phyloP scores from a whole-genome alignment of 768 basidiomycete genomes.

The Leccinum incarnatum region DNA sequence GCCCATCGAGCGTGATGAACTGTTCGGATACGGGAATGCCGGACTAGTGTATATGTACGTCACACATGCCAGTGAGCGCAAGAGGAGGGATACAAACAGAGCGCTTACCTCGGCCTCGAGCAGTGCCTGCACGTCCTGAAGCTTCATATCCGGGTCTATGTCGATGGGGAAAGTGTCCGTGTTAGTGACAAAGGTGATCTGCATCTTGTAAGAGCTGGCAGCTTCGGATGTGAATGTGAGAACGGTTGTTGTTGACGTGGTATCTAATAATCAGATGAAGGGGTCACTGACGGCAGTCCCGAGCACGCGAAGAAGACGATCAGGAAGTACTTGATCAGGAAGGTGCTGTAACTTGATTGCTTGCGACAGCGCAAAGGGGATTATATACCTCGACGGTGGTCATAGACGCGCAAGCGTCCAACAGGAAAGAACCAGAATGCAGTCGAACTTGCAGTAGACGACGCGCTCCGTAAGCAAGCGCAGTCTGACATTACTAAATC shows the following conservation, averaged over 20 bases:
- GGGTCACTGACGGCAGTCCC: background rate
- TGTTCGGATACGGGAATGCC: slow-evolving; percentile 72
- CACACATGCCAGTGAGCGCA: background rate
- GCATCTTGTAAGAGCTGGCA: slow-evolving; percentile 37
- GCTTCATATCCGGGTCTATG: slow-evolving; percentile 86
- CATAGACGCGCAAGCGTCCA: slow-evolving; percentile 18
- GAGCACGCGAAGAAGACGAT: slow-evolving; percentile 1
- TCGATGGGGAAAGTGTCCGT: slow-evolving; percentile 66
- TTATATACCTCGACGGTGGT: slow-evolving; percentile 14
- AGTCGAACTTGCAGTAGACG: slow-evolving; percentile 17
- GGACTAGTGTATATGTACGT: slow-evolving; percentile 48
- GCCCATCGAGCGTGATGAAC: slow-evolving; percentile 62
- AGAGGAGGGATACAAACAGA: background rate
- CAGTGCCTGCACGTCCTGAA: slow-evolving; percentile 90
- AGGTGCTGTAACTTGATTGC: slow-evolving; percentile 14
- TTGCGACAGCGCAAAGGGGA: background rate
- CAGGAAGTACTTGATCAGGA: slow-evolving; percentile 25
- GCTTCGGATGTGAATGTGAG: slow-evolving; percentile 2
- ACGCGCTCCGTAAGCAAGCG: slow-evolving; percentile 18
- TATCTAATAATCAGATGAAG: slow-evolving; percentile 8
- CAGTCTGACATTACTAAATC: slow-evolving; percentile 8
- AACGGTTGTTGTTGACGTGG: background rate
- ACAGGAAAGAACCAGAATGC: slow-evolving; percentile 22
- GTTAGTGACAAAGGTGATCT: slow-evolving; percentile 71
- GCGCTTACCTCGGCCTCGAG: slow-evolving; percentile 90